These are phyloP conservation scores for Zoysia pacifica DNA, from an alignment of 176 grass and related monocot genomes.

Conservation along the genomic window DNA sequence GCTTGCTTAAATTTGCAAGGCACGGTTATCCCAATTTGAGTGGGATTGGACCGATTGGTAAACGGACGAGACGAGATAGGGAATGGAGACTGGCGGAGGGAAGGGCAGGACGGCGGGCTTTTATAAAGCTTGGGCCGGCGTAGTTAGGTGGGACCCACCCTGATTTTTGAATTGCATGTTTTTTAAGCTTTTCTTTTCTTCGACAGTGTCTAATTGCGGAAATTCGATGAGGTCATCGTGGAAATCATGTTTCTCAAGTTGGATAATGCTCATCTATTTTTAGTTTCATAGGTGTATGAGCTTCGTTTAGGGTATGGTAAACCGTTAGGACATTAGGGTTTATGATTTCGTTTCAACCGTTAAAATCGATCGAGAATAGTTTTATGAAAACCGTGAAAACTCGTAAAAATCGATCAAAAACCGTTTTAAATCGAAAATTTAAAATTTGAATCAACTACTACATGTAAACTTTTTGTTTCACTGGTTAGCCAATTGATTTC, in stretches of 20 bases:
- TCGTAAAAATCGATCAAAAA: too few species aligned
- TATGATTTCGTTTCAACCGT: too few species aligned
- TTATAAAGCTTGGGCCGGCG: constrained; percentile 34
- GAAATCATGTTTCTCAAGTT: background rate
- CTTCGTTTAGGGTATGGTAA: too few species aligned
- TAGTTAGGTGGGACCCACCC: constrained; percentile 27
- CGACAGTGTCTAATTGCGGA: constrained; percentile 11
- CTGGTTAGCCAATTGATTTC: too few species aligned
- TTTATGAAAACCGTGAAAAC: too few species aligned
- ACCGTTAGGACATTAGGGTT: too few species aligned
- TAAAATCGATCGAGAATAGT: too few species aligned
- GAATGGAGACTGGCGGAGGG: background rate
- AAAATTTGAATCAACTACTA: too few species aligned
- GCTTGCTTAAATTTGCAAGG: constrained; percentile 21
- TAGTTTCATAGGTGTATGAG: too few species aligned
- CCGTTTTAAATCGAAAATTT: too few species aligned
- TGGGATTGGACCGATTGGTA: background rate
- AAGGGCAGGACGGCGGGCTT: background rate
- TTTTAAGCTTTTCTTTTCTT: background rate
- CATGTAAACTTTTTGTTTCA: too few species aligned
- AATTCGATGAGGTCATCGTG: background rate
- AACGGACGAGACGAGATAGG: background rate
- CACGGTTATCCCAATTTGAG: background rate
- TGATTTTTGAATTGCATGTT: constrained; percentile 26
- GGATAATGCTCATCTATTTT: too few species aligned